Percentiles rank a stretch among this genome's conserved stretches.
phyloP scores from a whole-genome alignment of 2,329 filamentous ascomycete genomes.

The Eutypella sp. region DNA sequence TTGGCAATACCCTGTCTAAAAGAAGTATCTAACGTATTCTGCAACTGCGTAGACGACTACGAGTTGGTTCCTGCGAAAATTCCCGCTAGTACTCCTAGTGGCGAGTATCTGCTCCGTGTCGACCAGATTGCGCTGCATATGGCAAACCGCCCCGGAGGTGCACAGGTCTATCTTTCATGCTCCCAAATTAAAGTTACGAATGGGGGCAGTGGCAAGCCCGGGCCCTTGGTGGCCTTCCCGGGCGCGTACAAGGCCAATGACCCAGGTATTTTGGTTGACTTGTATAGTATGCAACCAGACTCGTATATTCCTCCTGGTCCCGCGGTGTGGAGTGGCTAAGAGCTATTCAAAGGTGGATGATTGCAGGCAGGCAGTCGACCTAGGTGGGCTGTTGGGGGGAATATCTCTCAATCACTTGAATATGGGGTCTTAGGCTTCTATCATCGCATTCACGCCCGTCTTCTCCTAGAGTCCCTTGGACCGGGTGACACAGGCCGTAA shows the following conservation, averaged over 20 bases:
- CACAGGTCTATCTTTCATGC: slow-evolving; percentile 35
- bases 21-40: neutral
- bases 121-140: slow-evolving; percentile 37
- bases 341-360: too few relatives aligned
- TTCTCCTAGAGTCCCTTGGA: too few relatives aligned
- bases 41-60: slow-evolving; percentile 26
- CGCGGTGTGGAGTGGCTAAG: slow-evolving; percentile 17
- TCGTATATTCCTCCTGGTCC: slow-evolving; percentile 25
- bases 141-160: slow-evolving; percentile 28
- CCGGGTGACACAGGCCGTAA: too few relatives aligned
- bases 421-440: too few relatives aligned
- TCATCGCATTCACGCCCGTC: too few relatives aligned
- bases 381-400: too few relatives aligned
- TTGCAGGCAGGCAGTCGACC: too few relatives aligned
- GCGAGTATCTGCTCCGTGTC: slow-evolving; percentile 35
- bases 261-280: slow-evolving; percentile 29
- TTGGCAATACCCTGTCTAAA: too few relatives aligned
- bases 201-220: slow-evolving; percentile 28
- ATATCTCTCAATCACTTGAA: too few relatives aligned
- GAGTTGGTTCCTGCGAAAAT: slow-evolving; percentile 29
- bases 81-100: slow-evolving; percentile 27
- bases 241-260: slow-evolving; percentile 29
- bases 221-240: slow-evolving; percentile 25
- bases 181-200: slow-evolving; percentile 34
- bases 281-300: slow-evolving; percentile 19